Percentiles rank a stretch among this genome's conserved stretches.
phyloP scores from a whole-genome alignment of 2,329 filamentous ascomycete species.

The Fusarium sarcochroum region DNA sequence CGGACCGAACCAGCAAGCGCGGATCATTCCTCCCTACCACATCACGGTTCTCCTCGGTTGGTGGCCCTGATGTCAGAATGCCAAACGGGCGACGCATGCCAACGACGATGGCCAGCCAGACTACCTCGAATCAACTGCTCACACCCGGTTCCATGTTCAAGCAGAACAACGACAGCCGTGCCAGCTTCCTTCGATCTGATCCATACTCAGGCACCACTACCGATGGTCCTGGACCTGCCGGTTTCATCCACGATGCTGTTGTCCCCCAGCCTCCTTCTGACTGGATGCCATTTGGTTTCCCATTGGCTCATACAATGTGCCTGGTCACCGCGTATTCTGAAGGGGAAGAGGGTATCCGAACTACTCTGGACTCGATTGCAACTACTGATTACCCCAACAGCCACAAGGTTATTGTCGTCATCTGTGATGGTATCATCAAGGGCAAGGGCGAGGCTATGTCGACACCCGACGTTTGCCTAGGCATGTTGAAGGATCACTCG shows the following conservation, averaged over 20 bases:
- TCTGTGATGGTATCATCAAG: conserved; percentile 98
- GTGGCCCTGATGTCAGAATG: conserved; percentile 75
- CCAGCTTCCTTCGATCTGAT: conserved; percentile 75
- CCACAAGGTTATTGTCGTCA: conserved; percentile 95
- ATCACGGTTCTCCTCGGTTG: conserved; percentile 93
- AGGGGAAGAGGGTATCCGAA: conserved; percentile 91
- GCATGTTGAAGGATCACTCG: conserved; percentile 95
- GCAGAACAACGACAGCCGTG: conserved; percentile 72
- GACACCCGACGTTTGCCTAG: conserved; percentile 89
- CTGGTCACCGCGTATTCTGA: conserved; percentile 98
- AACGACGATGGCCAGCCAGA: conserved; percentile 96
- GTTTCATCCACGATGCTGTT: conserved; percentile 96
- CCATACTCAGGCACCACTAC: conserved; percentile 67
- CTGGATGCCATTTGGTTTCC: conserved; percentile 97
- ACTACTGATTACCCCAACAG: conserved; percentile 99
- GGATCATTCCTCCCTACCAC: conserved; percentile 92
- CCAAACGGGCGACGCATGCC: conserved; percentile 69
- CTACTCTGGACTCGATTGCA: conserved; percentile 94
- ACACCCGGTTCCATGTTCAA: conserved; percentile 81
- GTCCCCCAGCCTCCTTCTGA: conserved; percentile 96
- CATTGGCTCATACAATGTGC: conserved; percentile 92
- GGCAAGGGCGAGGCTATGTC: conserved; percentile 89
- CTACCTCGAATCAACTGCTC: conserved; percentile 79
- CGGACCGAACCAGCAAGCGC: conserved; percentile 83
- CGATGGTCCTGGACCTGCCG: conserved; percentile 84